Percentiles rank a stretch among this genome's conserved stretches.
phyloP scores from a whole-genome alignment of 2,329 filamentous ascomycete species.

The Sclerotinia nivalis region DNA sequence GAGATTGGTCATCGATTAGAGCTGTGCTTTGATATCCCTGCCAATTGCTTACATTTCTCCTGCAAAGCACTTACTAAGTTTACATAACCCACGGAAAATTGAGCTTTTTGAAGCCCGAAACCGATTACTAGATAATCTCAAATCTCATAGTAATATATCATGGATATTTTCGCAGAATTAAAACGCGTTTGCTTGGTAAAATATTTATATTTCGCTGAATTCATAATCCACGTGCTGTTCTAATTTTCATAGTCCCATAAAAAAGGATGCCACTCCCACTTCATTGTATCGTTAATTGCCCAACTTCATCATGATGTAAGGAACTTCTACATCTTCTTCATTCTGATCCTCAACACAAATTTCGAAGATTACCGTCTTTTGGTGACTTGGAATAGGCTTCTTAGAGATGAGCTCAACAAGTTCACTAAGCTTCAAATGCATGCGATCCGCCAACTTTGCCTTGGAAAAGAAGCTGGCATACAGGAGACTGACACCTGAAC shows the following conservation, averaged over 20 bases:
- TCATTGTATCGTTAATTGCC: slow-evolving; percentile 29
- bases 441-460: slow-evolving; percentile 74
- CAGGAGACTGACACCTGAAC: slow-evolving; percentile 91
- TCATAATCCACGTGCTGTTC: slow-evolving; percentile 3
- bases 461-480: slow-evolving; percentile 92
- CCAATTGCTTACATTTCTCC: slow-evolving; percentile 14
- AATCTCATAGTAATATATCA: background rate
- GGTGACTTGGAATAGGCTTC: slow-evolving; percentile 86
- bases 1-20: slow-evolving; percentile 19
- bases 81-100: slow-evolving; percentile 1
- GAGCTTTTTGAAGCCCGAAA: background rate
- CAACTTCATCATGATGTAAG: slow-evolving; percentile 86
- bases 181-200: background rate
- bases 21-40: background rate
- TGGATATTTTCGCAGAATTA: background rate
- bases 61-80: slow-evolving; percentile 23
- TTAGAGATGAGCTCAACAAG: slow-evolving; percentile 87
- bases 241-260: slow-evolving; percentile 12
- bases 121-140: background rate
- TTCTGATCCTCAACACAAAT: slow-evolving; percentile 86
- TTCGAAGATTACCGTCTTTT: slow-evolving; percentile 96
- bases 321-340: slow-evolving; percentile 94
- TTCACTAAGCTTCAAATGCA: slow-evolving; percentile 81
- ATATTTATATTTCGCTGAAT: background rate
- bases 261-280: background rate